Evolutionary conservation across 495 filamentous ascomycete genomes (phyloP).

Genomic region (Physcia stellaris): DNA sequence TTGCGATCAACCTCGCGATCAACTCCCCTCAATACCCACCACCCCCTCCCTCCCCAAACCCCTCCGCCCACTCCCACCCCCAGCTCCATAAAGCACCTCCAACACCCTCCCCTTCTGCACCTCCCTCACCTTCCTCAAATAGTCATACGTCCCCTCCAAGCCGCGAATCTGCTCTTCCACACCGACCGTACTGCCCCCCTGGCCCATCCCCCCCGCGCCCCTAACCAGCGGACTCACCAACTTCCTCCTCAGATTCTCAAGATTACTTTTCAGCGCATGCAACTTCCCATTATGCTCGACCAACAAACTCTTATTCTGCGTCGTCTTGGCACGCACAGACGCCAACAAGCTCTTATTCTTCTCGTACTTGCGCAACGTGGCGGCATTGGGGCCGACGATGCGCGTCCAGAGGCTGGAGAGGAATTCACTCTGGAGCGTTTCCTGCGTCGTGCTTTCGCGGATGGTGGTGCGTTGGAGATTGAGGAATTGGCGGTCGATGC

Average conservation of each 20-base stretch:
- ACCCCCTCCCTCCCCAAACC: neutral
- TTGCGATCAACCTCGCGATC: neutral
- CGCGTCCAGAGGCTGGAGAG: constrained; percentile 76
- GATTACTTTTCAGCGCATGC: constrained; percentile 60
- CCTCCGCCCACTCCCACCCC: constrained; percentile 5
- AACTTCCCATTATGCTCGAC: constrained; percentile 73
- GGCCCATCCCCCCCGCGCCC: too few species aligned
- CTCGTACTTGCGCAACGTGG: constrained; percentile 70
- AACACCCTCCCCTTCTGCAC: constrained; percentile 71
- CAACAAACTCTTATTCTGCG: constrained; percentile 71
- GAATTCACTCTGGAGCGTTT: constrained; percentile 63
- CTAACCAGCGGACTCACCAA: constrained; percentile 71
- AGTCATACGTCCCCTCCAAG: constrained; percentile 61
- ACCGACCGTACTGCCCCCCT: constrained; percentile 33
- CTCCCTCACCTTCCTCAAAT: constrained; percentile 57
- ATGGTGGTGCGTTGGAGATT: constrained; percentile 78
- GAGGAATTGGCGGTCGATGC: constrained; percentile 75
- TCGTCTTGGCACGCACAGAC: constrained; percentile 65
- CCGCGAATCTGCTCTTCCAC: constrained; percentile 77
- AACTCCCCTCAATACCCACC: neutral
- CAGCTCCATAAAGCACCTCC: constrained; percentile 62
- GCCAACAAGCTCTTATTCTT: constrained; percentile 64
- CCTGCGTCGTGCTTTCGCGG: constrained; percentile 66
- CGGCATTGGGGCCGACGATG: constrained; percentile 58
- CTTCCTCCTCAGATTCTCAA: constrained; percentile 64